Percentiles rank a stretch among this genome's conserved stretches.
Conservation (phyloP, 345 rosid species). For the Boechera stricta region DNA sequence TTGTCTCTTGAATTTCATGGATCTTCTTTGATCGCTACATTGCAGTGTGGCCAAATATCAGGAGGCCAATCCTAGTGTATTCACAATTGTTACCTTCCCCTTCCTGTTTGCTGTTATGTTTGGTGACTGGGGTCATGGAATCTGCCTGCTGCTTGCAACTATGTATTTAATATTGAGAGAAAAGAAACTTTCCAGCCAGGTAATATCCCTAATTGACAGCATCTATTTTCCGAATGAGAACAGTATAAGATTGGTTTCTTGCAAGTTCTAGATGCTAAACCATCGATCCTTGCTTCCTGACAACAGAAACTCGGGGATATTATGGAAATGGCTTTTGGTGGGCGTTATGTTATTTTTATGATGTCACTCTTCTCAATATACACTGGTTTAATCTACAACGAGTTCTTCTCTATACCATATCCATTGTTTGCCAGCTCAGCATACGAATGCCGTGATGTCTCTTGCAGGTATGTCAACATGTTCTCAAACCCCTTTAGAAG, state of each 20-base stretch:
- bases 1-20: slow-evolving; percentile 12
- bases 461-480: slow-evolving; percentile 71
- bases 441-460: slow-evolving; percentile 89
- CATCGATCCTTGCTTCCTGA: slow-evolving; percentile 29
- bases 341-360: slow-evolving; percentile 93
- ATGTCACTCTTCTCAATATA: slow-evolving; percentile 94
- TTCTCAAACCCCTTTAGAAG: background rate
- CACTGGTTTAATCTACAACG: slow-evolving; percentile 94
- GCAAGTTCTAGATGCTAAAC: slow-evolving; percentile 28
- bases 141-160: slow-evolving; percentile 85
- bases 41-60: slow-evolving; percentile 94
- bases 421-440: slow-evolving; percentile 87
- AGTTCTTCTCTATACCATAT: slow-evolving; percentile 95
- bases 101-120: slow-evolving; percentile 99
- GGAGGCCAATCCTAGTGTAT: slow-evolving; percentile 96
- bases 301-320: slow-evolving; percentile 94
- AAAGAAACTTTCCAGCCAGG: slow-evolving; percentile 96
- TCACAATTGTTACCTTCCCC: slow-evolving; percentile 89
- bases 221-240: slow-evolving; percentile 11
- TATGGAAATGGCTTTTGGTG: slow-evolving; percentile 96
- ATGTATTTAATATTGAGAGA: slow-evolving; percentile 69
- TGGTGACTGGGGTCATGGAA: slow-evolving; percentile 99
- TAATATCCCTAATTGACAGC: slow-evolving; percentile 40
- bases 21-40: slow-evolving; percentile 21
- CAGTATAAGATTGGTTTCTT: slow-evolving; percentile 15